Evolutionary conservation across 371 early-diverging fungal genomes (phyloP), one percentile per base, ranked within the genome.

Genomic region (Zychaea mexicana): DNA sequence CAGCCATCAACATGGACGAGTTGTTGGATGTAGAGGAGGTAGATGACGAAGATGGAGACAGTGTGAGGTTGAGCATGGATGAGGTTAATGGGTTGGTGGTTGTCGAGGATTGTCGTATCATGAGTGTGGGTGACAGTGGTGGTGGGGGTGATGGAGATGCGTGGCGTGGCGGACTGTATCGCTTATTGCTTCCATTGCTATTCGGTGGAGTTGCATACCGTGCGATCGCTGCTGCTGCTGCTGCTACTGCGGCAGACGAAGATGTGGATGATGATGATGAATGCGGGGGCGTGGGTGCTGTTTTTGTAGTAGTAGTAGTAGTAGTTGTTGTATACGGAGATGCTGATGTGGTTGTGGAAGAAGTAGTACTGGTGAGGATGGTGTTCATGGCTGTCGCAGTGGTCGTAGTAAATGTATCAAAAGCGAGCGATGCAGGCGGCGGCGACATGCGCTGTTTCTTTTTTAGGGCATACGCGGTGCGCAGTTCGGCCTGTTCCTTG

Each of bases 1-100:
- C 57, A 27, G 42, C 30, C 24, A 31, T 30, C 47, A 49, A 17
- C 53, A 61, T 60, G 17, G 69, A 62, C 19, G 71, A 71, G n/a
- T 27, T 28, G 15, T 61, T 53, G 19, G 60, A 55, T 42, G 52
- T 54, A 33, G 65, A 74, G 9, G 73, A 69, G 8, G 42, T 42
- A 42, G 72, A 65, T 1, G 73, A 73, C 10, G 73, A 69, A 2
- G 76, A 71, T 10, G 74, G 71, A 2, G 80, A 79, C 13, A 79
- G 56, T 0, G 75, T 68, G 22, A 79, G 63, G 32, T 79, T 77
- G 1, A 77, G 52, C 80, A 79, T 79, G 32, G 80, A 79, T 12
- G 72, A 67, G 15, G 72, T 68, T 12, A 72, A 46, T 2, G 65
- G 72, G 17, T 57, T 56, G 7, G 72, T 62, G 1, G 33, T 42